A percentile compares a stretch with the other conserved stretches of the same genome.
Conservation (phyloP, 2,329 filamentous ascomycete species). For the Chrysoporthe deuterocubensis region DNA sequence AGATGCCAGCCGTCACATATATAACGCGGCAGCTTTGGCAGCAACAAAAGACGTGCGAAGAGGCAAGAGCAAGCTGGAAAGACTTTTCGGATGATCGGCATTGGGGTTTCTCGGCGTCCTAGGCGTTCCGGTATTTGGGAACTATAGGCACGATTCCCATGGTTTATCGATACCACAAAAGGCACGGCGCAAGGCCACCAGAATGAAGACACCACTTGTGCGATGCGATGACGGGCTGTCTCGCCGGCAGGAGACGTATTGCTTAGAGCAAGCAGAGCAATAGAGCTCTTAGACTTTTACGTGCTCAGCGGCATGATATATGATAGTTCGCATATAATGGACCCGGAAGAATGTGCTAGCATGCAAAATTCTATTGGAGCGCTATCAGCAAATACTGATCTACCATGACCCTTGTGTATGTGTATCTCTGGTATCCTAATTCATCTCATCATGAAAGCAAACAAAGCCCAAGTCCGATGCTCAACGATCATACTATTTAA, state of each 20-base stretch:
- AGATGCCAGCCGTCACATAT: background rate
- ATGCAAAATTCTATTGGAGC: background rate
- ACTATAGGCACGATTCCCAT: background rate
- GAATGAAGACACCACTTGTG: background rate
- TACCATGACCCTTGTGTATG: background rate
- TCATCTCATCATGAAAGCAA: slow-evolving; percentile 11
- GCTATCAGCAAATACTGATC: slow-evolving; percentile 1
- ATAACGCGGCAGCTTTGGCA: background rate
- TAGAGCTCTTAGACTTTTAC: background rate
- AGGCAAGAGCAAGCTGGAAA: background rate
- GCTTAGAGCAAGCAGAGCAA: background rate
- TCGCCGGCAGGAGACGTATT: background rate
- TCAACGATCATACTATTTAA: background rate
- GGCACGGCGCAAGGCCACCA: background rate
- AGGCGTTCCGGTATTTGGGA: background rate
- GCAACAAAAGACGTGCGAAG: background rate
- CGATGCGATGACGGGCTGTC: background rate
- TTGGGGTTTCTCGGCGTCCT: background rate
- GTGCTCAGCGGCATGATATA: background rate
- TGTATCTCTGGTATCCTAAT: slow-evolving; percentile 15
- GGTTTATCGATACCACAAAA: slow-evolving; percentile 3
- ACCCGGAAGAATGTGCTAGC: background rate
- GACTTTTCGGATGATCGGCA: background rate
- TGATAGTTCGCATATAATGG: background rate
- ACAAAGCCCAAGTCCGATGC: background rate